Evolutionary conservation across 306 rosid genomes (phyloP).

Genomic region (Cucurbita maxima): DNA sequence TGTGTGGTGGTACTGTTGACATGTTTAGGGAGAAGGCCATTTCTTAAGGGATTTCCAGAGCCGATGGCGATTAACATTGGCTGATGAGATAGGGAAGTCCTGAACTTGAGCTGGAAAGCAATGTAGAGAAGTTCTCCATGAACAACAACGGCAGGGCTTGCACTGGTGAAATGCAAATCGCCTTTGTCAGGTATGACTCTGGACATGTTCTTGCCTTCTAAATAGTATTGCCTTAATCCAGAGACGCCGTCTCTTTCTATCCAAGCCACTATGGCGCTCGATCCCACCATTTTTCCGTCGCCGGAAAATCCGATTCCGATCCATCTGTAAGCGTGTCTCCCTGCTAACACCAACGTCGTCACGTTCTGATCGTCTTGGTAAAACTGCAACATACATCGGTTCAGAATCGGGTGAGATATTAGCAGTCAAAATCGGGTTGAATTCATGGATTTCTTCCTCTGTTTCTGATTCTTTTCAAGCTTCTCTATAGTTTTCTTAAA

Average conservation of each 20-base stretch:
- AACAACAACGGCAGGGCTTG: neutral
- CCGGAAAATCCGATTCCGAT: conserved; percentile 4
- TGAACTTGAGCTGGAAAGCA: conserved; percentile 8
- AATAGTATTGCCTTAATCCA: neutral
- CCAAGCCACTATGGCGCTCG: conserved; percentile 15
- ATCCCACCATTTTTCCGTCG: conserved; percentile 4
- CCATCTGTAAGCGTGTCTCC: neutral
- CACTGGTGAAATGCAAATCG: neutral
- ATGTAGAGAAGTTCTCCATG: neutral
- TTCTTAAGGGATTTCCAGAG: neutral
- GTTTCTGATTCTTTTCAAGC: neutral
- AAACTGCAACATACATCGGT: neutral
- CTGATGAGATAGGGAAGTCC: neutral
- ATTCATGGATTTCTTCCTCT: neutral
- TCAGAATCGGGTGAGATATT: neutral
- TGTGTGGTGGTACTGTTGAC: neutral
- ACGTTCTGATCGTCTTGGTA: neutral
- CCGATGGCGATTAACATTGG: conserved; percentile 4
- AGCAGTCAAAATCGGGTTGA: neutral
- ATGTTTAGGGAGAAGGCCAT: neutral
- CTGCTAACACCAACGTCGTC: conserved; percentile 1
- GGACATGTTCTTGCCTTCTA: neutral
- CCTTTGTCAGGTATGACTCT: neutral
- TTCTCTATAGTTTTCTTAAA: neutral
- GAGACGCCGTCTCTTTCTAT: neutral